Evolutionary conservation across 1,139 yeast genomes (phyloP).

Genomic region (Blastobotrys raffinosifermentans): DNA sequence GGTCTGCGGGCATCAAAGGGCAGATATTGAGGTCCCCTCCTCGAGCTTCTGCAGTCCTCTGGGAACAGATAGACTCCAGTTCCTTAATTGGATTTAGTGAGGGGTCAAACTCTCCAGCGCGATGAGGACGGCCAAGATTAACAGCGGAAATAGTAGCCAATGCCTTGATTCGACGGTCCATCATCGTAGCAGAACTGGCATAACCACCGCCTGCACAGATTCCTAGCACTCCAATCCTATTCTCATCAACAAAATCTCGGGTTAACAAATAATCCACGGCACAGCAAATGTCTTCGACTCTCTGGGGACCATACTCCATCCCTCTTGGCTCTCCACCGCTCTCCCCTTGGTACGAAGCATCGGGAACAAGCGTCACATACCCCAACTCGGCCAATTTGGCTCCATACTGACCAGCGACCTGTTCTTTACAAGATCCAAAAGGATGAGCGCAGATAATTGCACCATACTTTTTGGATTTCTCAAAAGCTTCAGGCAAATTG

Average conservation of each 20-base stretch:
- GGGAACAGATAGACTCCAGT: not conserved
- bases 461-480: not conserved
- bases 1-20: not conserved
- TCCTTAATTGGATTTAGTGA: not conserved
- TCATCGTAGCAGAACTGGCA: conserved; percentile 11
- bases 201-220: conserved; percentile 18
- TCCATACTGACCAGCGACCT: no score
- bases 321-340: conserved; percentile 15
- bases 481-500: not conserved
- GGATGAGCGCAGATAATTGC: conserved; percentile 1
- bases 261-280: conserved; percentile 12
- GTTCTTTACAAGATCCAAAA: not conserved
- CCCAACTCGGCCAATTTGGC: conserved; percentile 12
- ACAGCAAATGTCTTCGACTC: conserved; percentile 15
- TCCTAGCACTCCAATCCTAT: conserved; percentile 13
- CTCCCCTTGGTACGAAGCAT: conserved; percentile 18
- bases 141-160: not conserved
- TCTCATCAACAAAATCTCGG: conserved; percentile 9
- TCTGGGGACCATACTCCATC: conserved; percentile 13
- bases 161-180: conserved; percentile 15
- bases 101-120: not conserved
- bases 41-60: not conserved
- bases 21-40: not conserved
- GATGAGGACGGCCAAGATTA: not conserved
- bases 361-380: conserved; percentile 13